Conservation (phyloP, 352 stramenopile genomes). For the Globisporangium spiculum region DNA sequence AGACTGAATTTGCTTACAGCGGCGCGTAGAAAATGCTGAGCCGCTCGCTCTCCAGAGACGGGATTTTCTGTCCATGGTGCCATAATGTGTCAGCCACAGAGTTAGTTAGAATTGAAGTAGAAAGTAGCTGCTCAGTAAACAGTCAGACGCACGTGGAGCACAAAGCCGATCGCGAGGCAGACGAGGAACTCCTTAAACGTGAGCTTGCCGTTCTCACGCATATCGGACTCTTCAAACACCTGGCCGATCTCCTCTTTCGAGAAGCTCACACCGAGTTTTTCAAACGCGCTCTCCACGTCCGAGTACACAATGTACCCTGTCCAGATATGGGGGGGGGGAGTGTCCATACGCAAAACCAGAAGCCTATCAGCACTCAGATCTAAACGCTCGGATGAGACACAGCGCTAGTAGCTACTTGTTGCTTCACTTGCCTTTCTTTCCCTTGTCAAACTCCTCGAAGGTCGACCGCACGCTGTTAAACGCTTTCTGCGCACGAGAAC, state of each 20-base stretch:
- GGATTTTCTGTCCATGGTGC: slow-evolving; percentile 56
- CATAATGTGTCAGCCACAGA: not conserved
- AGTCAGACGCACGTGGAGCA: slow-evolving; percentile 61
- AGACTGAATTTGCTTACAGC: slow-evolving; percentile 32
- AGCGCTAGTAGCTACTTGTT: not conserved
- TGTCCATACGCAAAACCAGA: too few species aligned
- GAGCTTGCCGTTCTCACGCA: slow-evolving; percentile 74
- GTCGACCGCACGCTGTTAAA: slow-evolving; percentile 80
- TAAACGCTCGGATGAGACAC: not conserved
- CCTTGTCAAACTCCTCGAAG: slow-evolving; percentile 63
- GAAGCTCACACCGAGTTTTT: slow-evolving; percentile 73
- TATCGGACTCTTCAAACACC: slow-evolving; percentile 82
- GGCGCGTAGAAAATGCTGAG: slow-evolving; percentile 83
- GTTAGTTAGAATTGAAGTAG: not conserved
- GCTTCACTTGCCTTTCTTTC: slow-evolving; percentile 35
- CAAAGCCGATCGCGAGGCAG: slow-evolving; percentile 82
- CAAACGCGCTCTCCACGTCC: slow-evolving; percentile 69
- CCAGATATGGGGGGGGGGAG: not conserved
- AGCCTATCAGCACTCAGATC: not conserved
- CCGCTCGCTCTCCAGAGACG: slow-evolving; percentile 58
- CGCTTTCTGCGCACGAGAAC: slow-evolving; percentile 29
- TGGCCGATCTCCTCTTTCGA: slow-evolving; percentile 68
- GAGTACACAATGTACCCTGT: slow-evolving; percentile 67
- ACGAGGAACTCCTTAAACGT: slow-evolving; percentile 89
- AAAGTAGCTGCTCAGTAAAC: not conserved